These are phyloP conservation scores for Backusella tuberculispora DNA, from an alignment of 192 early-diverging fungal genomes.

Conservation along the genomic window DNA sequence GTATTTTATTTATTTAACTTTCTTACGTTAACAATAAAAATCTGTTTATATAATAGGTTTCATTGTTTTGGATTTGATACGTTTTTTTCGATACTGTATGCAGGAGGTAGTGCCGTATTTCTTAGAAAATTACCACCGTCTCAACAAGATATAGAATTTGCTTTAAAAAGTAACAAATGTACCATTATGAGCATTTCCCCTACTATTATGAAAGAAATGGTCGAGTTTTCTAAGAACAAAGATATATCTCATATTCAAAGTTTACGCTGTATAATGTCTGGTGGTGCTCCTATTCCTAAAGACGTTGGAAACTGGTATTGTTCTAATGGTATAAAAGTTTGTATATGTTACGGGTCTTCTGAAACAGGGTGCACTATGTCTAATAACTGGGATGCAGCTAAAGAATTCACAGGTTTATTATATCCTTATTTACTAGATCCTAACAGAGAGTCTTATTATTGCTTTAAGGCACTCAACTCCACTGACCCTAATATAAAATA, in stretches of 20 bases:
- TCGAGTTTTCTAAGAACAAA: neutral
- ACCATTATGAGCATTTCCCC: neutral
- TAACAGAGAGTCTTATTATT: neutral
- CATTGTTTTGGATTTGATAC: neutral
- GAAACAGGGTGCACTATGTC: neutral
- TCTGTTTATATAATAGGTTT: neutral
- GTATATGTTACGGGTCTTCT: neutral
- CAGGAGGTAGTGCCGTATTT: conserved; percentile 9
- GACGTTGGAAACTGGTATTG: neutral
- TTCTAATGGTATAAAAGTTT: neutral
- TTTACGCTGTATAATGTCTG: neutral
- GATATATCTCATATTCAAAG: conserved; percentile 2
- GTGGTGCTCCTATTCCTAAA: neutral
- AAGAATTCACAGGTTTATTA: neutral
- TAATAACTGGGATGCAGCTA: neutral
- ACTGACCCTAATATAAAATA: neutral
- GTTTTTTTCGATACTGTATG: neutral
- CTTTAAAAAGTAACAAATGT: conserved; percentile 11
- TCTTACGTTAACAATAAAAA: neutral
- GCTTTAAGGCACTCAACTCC: neutral
- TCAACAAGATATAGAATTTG: conserved; percentile 1
- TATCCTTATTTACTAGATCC: neutral
- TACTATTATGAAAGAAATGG: neutral
- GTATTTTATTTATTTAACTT: neutral
- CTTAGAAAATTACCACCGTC: neutral